Base-by-base conservation (phyloP, 495 filamentous ascomycete species). In the Aspergillus egyptiacus region DNA sequence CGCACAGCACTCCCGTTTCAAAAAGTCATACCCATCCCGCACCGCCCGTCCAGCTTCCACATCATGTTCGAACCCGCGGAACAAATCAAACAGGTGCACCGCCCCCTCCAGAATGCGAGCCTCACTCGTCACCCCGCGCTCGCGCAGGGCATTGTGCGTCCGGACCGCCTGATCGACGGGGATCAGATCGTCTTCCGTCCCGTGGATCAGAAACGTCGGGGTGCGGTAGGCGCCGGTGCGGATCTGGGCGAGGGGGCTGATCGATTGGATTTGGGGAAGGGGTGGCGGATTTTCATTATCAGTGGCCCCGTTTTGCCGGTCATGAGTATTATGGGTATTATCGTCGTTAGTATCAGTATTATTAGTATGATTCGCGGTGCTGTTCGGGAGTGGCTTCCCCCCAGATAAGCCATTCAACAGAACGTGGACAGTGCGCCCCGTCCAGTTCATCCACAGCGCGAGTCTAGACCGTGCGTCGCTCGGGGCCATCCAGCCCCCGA, bases 161-260 rank as follows among this genome's bases (percentile, higher is more conserved):
- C 53, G 34, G 51, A 59, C 41, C 2, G 58, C 48, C 48, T 74
- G 70, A 33, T 72, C 44, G 64, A 65, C 74, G 1, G 74, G 72
- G 22, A 76, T 65, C 22, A 78, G 44, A 64, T 73, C 74, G 44
- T 79, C 76, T 5, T 31, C 24, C 0, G 54, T 65, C 10, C 72
- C 69, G 43, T 75, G 70, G n/a, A 79, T 62, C 9, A 77, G 17
- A 60, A 70, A 76, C 0, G 74, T 78, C 3, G 76, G 74, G 33
- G 63, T 64, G 0, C 47, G 11, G 51, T 75, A 76, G 1, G 39
- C 53, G 1, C 69, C 70, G 0, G n/a, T 15, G 0, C 14, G 33
- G 13, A 78, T 67, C 10, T 75, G 71, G 0, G 66, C 64, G 2
- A 51, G 44, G 0, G 70, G 71, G 54, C 66, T 70, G 37, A 67